Evolutionary conservation across 2,329 filamentous ascomycete genomes (phyloP), one percentile per base, ranked within the genome.

Genomic region (Ceratocystis cubensis): DNA sequence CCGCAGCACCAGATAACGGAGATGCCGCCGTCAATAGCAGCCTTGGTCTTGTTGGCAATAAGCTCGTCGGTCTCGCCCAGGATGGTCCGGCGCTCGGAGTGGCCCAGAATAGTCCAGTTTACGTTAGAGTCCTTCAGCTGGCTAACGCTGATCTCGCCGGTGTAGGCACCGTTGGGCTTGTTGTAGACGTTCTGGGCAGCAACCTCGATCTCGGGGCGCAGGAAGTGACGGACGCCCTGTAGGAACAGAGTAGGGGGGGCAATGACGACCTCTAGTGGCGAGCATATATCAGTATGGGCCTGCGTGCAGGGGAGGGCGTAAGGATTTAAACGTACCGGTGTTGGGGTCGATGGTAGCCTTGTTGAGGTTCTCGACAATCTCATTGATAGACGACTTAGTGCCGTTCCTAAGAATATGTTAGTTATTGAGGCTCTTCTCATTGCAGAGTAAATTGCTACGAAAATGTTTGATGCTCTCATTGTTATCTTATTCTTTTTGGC

Each of bases 151-250:
- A 96, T 94, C 81, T 99, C 94, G 74, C 94, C 94, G 45, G 94
- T 99, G 83, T 89, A 97, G 73, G 94, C 94, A 73, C 94, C 94
- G 78, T 94, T 91, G 76, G 91, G 91, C 84, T 93, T 93, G 83
- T 97, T 89, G 79, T 85, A 97, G 78, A 97, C 91, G 79, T 99
- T 99, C 81, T 99, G 94, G 67, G 94, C 88, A 67, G 93, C 89
- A 70, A 99, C 89, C 74, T 89, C 88, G 75, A 99, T 82, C 71
- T 86, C 85, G 72, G 83, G 75, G 75, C 87, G 85, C 73, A 93
- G 84, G 74, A 86, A 82, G 76, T 94, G 87, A 73, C 90, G 90
- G 74, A 91, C 86, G 71, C 92, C 85, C 74, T 90, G 84, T 73
- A 99, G 90, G 83, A 96, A 97, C 75, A 97, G 83, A 68, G 90